These are phyloP conservation scores for Peronospora farinosa DNA, from an alignment of 352 stramenopile genomes.

Conservation along the genomic window DNA sequence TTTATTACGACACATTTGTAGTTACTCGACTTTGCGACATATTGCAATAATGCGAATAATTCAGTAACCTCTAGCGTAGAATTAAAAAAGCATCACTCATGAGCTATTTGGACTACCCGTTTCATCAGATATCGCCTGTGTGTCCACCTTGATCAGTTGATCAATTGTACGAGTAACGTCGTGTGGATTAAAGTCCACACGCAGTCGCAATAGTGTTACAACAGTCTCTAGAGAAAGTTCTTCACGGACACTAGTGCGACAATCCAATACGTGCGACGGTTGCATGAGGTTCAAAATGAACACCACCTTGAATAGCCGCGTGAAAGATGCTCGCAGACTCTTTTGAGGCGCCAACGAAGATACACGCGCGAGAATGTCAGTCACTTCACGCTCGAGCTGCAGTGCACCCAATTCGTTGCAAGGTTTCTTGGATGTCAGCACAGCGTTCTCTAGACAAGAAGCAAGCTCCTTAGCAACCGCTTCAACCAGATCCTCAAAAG, in stretches of 20 bases:
- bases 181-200: conserved; percentile 59
- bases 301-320: conserved; percentile 68
- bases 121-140: no score
- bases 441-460: conserved; percentile 44
- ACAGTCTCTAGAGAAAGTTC: conserved; percentile 49
- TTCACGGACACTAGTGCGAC: conserved; percentile 41
- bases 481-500: conserved; percentile 68
- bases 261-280: conserved; percentile 63
- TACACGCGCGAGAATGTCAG: conserved; percentile 49
- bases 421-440: conserved; percentile 47
- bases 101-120: no score
- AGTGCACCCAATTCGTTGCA: conserved; percentile 79
- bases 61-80: no score
- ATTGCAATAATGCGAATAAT: no score
- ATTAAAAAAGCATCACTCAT: no score
- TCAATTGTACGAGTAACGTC: conserved; percentile 42
- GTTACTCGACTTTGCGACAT: no score
- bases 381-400: conserved; percentile 71
- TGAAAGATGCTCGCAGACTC: conserved; percentile 62
- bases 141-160: conserved; percentile 17
- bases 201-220: conserved; percentile 51
- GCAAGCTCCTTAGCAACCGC: conserved; percentile 54
- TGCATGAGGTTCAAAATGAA: conserved; percentile 80
- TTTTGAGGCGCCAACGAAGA: conserved; percentile 44
- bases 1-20: no score